Base-by-base conservation (phyloP, 768 basidiomycete species). In the Podaxis carcinomalis region DNA sequence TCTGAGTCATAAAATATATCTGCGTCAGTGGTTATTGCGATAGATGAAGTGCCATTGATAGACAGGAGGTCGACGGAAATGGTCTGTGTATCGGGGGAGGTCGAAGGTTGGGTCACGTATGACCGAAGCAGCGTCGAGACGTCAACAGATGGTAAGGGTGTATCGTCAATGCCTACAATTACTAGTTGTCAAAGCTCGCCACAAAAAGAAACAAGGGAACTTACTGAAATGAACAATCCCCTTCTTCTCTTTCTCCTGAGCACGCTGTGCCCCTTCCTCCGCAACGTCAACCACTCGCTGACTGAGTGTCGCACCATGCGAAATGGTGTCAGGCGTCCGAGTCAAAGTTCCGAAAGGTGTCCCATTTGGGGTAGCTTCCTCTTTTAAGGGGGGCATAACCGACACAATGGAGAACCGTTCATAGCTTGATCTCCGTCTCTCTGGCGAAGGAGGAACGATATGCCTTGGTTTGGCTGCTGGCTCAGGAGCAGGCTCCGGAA, bases 1-100 rank as follows among this genome's bases (percentile, higher is more conserved):
- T 94, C 92, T 1, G 79, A 74, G 56, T 93, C 91, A 67, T 93
- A 88, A 69, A 93, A 91, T 16, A 89, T 70, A 61, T 80, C 74
- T 6, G 68, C 68, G 57, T 84, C 76, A 4, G 69, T 73, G 10
- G 77, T 74, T 10, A 92, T 64, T 1, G 79, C 65, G 1, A 74
- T 76, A 1, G 83, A 78, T 4, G 77, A 78, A 56, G 72, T 78
- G 10, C 85, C 87, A 0, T 76, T 70, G 61, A 94, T 77, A 10
- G 77, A 71, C 69, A 93, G 75, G 2, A 89, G 80, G 39, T 93
- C 92, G 2, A 92, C 83, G n/a, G 90, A 91, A 37, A 94, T 80
- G 0, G 83, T 87, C 58, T 75, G 76, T 25, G 74, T 56, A 51
- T 82, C 80, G 0, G 73, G 59, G 50, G 76, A 67, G 2, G 68